Base-by-base conservation (phyloP, 257 asterid species). In the Lantana camara region DNA sequence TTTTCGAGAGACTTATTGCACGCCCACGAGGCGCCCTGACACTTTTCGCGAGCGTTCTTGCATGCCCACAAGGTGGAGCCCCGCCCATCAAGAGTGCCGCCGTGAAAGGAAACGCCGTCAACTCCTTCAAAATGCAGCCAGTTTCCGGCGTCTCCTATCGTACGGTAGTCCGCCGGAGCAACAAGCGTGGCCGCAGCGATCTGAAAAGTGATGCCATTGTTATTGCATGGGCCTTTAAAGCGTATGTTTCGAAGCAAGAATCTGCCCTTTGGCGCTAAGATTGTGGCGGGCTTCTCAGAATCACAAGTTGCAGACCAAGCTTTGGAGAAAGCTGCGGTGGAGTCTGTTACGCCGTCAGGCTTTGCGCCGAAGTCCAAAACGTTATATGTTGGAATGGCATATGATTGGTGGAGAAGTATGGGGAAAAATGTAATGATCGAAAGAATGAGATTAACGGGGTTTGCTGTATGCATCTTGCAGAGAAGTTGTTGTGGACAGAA, bases 241-340 rank as follows among this genome's bases (percentile, higher is more conserved):
- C 54, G 59, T 14, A 70, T 49, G 51, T 38, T 29, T 16, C 53
- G 27, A 27, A 80, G 52, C 63, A 77, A 53, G 79, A 73, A 83
- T 51, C 71, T 59, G 12, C 96, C 95, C 11, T n/a, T 53, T 6
- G 96, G 96, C 1, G 82, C 81, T 4, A 62, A 55, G 22, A 88
- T 75, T 11, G 74, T 74, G 66, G 81, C 64, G 1, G 90, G 81
- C 0, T 48, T 22, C 11, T 49, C 4, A 4, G 86, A 78, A 30
- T 67, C 80, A 68, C 96, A 88, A 21, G 88, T 89, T 4, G 67
- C 66, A 30, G 68, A 54, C 95, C 95, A 87, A 46, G 90, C 93
- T 14, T 19, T 74, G 27, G 22, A 4, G 12, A 87, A 64, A 0
- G 88, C 66, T 12, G 21, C 37, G 1, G 84, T 63, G 22, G 91